phyloP scores from a whole-genome alignment of 805 yeast genomes.

The Cyberlindnera lachancei region DNA sequence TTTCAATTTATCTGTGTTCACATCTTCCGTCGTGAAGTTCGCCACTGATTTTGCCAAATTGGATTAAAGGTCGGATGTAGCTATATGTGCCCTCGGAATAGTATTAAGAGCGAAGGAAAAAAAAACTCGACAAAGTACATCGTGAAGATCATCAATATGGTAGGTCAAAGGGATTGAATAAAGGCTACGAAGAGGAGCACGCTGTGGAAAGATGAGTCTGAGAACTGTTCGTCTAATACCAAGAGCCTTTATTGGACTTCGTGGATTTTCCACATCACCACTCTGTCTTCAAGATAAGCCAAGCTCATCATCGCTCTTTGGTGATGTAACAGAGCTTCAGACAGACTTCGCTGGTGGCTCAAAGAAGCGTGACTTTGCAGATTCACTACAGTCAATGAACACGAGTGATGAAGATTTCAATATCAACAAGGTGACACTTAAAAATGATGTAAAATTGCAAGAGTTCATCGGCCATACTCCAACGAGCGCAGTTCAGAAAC shows the following conservation, averaged over 20 bases:
- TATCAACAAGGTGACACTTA: slow-evolving; percentile 23
- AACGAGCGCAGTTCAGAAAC: slow-evolving; percentile 44
- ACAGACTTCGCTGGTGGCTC: slow-evolving; percentile 7
- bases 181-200: no score
- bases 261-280: neutral
- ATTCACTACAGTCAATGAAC: slow-evolving; percentile 20
- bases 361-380: slow-evolving; percentile 17
- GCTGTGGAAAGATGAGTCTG: no score
- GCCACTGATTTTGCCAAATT: no score
- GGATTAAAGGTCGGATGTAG: no score
- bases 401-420: slow-evolving; percentile 13
- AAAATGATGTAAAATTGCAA: slow-evolving; percentile 34
- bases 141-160: no score
- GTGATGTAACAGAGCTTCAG: slow-evolving; percentile 19
- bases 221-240: neutral
- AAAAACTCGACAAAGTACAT: no score
- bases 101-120: no score
- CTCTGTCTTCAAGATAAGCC: neutral
- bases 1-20: neutral
- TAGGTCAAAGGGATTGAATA: no score
- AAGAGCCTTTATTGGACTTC: neutral
- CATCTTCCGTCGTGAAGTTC: no score
- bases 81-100: no score
- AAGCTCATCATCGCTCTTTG: slow-evolving; percentile 15
- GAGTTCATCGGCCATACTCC: slow-evolving; percentile 43